A percentile compares a stretch with the other conserved stretches of the same genome.
Evolutionary conservation across 768 basidiomycete species (phyloP).

Genomic region (Boletellus sp.): DNA sequence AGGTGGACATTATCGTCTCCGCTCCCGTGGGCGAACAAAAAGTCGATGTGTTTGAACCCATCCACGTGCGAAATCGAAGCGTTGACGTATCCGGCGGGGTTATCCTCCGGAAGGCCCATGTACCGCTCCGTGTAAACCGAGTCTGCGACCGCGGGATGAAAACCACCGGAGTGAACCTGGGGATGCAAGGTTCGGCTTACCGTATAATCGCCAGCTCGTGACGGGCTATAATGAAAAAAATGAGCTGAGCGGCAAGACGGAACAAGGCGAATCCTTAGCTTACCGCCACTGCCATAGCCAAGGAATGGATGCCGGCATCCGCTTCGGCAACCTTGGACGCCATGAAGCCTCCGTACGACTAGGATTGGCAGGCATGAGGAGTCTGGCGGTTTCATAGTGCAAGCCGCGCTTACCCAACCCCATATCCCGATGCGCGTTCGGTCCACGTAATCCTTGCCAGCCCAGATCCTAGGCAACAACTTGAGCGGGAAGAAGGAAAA

Average conservation of each 20-base stretch:
- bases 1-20: constrained; percentile 98
- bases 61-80: constrained; percentile 86
- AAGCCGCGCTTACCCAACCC: constrained; percentile 78
- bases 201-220: constrained; percentile 81
- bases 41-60: constrained; percentile 78
- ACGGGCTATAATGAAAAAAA: constrained; percentile 58
- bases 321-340: constrained; percentile 90
- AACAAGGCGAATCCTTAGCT: constrained; percentile 26
- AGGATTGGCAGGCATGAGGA: constrained; percentile 1
- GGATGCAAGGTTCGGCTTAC: constrained; percentile 35
- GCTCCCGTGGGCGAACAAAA: constrained; percentile 85
- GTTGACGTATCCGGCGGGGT: constrained; percentile 84
- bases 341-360: constrained; percentile 98
- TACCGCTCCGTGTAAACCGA: constrained; percentile 97
- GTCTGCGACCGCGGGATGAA: constrained; percentile 46
- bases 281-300: constrained; percentile 90
- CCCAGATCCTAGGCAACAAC: constrained; percentile 60
- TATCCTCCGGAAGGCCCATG: constrained; percentile 80
- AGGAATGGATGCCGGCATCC: constrained; percentile 80
- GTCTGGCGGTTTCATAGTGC: not conserved
- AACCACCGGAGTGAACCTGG: not conserved
- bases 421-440: constrained; percentile 86
- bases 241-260: constrained; percentile 8
- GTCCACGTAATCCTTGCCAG: constrained; percentile 84
- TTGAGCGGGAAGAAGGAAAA: not conserved